These are phyloP conservation scores for Aspergillus panamensis DNA, from an alignment of 495 filamentous ascomycete genomes.

Conservation along the genomic window DNA sequence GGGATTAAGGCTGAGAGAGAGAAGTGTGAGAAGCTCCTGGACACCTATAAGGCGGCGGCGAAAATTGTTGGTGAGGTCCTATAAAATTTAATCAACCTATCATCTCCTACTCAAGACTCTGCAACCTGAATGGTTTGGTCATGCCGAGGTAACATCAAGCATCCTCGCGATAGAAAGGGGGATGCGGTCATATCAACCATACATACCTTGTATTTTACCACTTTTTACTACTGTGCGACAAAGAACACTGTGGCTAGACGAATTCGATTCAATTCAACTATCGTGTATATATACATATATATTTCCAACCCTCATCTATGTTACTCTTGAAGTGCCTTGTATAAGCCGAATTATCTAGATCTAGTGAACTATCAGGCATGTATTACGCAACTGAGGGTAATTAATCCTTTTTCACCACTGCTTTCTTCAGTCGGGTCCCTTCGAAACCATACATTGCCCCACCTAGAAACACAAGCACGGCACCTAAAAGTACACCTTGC, in stretches of 20 bases:
- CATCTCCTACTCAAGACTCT: neutral
- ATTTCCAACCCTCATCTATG: no score
- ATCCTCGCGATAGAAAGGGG: neutral
- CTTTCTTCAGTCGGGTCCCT: constrained; percentile 40
- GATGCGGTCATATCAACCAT: neutral
- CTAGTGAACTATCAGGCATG: no score
- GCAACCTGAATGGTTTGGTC: neutral
- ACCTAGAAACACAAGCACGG: constrained; percentile 78
- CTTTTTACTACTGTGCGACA: neutral
- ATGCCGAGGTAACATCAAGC: neutral
- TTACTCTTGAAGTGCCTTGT: no score
- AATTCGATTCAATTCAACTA: no score
- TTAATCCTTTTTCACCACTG: constrained; percentile 23
- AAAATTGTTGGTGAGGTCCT: constrained; percentile 97
- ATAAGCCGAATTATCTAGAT: no score
- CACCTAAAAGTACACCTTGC: constrained; percentile 71
- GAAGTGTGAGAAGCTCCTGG: constrained; percentile 92
- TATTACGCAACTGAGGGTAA: neutral
- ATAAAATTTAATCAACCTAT: constrained; percentile 41
- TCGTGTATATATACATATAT: no score
- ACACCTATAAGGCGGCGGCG: constrained; percentile 93
- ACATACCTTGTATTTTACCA: neutral
- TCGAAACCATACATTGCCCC: constrained; percentile 88
- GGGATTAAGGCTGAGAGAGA: constrained; percentile 94
- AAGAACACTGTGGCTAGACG: no score